Conservation (phyloP, 1,139 yeast species). For the Pichia sp. region DNA sequence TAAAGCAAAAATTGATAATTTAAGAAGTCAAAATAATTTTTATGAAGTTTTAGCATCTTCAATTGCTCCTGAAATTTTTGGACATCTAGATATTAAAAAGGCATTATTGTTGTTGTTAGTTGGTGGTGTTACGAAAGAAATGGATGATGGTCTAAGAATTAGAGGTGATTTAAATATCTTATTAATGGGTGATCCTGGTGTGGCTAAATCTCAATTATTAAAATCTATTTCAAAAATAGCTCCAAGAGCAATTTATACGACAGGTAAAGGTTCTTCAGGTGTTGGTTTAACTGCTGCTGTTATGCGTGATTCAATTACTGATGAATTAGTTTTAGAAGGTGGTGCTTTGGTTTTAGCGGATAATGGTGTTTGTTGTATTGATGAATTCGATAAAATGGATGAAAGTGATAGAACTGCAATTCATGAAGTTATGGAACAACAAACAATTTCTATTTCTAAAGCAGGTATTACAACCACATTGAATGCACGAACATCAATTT, state of each 20-base stretch:
- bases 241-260: constrained; percentile 95
- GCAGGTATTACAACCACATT: constrained; percentile 97
- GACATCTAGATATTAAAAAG: constrained; percentile 90
- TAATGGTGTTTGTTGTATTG: constrained; percentile 97
- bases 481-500: constrained; percentile 90
- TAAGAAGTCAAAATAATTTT: constrained; percentile 58
- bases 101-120: constrained; percentile 76
- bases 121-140: constrained; percentile 92
- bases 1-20: constrained; percentile 46
- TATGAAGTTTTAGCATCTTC: constrained; percentile 79
- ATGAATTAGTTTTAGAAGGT: constrained; percentile 97
- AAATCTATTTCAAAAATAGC: constrained; percentile 90
- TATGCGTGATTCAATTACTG: constrained; percentile 97
- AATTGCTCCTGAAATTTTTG: constrained; percentile 96
- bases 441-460: constrained; percentile 92
- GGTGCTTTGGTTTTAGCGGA: constrained; percentile 97
- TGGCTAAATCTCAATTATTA: constrained; percentile 93
- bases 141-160: constrained; percentile 94
- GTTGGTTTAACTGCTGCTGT: constrained; percentile 99
- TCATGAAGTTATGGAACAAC: constrained; percentile 99
- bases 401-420: constrained; percentile 95
- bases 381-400: constrained; percentile 99
- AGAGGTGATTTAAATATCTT: constrained; percentile 97
- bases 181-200: constrained; percentile 99
- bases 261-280: constrained; percentile 98